Base-by-base conservation (phyloP, 2,329 filamentous ascomycete species). In the Emericellopsis atlantica region DNA sequence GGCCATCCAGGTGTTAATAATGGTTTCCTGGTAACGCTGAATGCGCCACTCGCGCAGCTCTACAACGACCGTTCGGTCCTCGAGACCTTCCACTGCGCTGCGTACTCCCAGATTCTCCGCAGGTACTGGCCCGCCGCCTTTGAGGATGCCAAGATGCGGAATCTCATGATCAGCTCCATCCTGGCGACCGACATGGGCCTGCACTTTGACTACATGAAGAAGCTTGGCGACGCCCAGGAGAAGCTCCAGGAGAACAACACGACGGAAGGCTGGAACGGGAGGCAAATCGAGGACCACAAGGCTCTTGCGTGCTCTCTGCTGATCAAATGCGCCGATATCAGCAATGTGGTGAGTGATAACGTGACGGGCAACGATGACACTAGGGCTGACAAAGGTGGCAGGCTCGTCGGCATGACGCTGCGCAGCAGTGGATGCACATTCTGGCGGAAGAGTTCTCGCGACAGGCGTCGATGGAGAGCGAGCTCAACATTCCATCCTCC, bases 1-100 rank as follows among this genome's bases (percentile, higher is more conserved):
- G 92, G 92, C 18, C 92, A 98, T 56, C 92, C 92, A 0, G 92
- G 92, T 42, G 92, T 98, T 53, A 98, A 96, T 65, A 98, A 98
- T 57, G 88, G 90, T 24, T 98, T 98, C 56, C 69, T 98, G 5
- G 80, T 95, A 15, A 88, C 85, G 26, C 74, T 95, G 26, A 95
- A 95, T 56, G 85, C 92, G 15, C 90, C 92, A 2, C 68, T 98
- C 23, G 92, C 92, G 11, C 89, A 95, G 58, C 70, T 96, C 12
- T 98, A 96, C 66, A 96, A 96, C 54, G 92, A 98, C 59, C 84
- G 85, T 42, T 96, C 92, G 1, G 92, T 98, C 14, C 72, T 98
- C 32, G 92, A 98, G 61, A 93, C 90, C 1, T 98, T 96, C 53
- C 92, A 98, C 57, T 95, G 92, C 55, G 92, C 92, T 1, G 92